A percentile compares a stretch with the other conserved stretches of the same genome.
phyloP scores from a whole-genome alignment of 225 moss, liverwort and hornwort species.

The Lunularia cruciata region DNA sequence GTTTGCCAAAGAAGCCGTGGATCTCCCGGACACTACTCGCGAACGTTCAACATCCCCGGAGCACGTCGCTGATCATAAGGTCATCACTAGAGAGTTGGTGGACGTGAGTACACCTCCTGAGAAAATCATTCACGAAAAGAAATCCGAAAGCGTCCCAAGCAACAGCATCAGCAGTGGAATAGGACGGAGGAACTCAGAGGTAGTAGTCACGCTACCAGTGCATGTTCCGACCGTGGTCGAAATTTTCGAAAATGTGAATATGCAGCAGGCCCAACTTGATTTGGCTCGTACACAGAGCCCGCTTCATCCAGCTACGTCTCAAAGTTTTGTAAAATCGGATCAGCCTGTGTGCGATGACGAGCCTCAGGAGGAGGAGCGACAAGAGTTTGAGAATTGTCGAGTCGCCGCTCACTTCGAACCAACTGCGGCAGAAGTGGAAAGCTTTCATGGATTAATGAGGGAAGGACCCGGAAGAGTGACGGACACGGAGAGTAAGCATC shows the following conservation, averaged over 20 bases:
- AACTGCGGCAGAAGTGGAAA: background rate
- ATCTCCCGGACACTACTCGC: slow-evolving; percentile 6
- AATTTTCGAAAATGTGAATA: slow-evolving; percentile 5
- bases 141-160: background rate
- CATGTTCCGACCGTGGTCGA: slow-evolving; percentile 25
- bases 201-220: slow-evolving; percentile 15
- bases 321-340: background rate
- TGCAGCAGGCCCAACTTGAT: slow-evolving; percentile 3
- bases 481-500: background rate
- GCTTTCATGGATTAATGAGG: background rate
- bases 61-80: background rate
- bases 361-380: background rate
- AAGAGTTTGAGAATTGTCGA: slow-evolving; percentile 12
- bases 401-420: background rate
- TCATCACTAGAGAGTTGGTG: background rate
- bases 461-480: background rate
- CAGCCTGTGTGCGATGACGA: background rate
- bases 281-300: background rate
- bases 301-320: background rate
- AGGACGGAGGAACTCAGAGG: slow-evolving; percentile 13
- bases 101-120: slow-evolving; percentile 4
- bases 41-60: slow-evolving; percentile 4
- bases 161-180: slow-evolving; percentile 1
- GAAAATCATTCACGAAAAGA: background rate
- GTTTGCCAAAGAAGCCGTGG: slow-evolving; percentile 16